phyloP scores from a whole-genome alignment of 345 rosid species.

The thale cress (Arabidopsis thaliana) region TAIR10.1 NC_003076.8:25019501-25020000 shows the following conservation, averaged over 20 bases:
- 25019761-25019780: not conserved
- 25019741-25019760: not conserved
- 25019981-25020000: not conserved
- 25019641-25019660: conserved; percentile 83
- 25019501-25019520: conserved; percentile 41
- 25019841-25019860: conserved; percentile 77
- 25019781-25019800: not conserved
- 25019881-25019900: conserved; percentile 92
- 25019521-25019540: not conserved
- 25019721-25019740: conserved; percentile 74
- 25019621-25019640: conserved; percentile 62
- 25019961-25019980: not conserved
- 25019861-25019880: conserved; percentile 85
- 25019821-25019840: conserved; percentile 85
- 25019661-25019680: conserved; percentile 77
- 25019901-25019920: conserved; percentile 83
- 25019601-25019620: conserved; percentile 60
- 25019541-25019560: conserved; percentile 24
- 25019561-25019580: conserved; percentile 68
- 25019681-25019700: conserved; percentile 64
- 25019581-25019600: conserved; percentile 65
- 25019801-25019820: conserved; percentile 62
- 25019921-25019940: conserved; percentile 87
- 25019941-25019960: no score
- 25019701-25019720: conserved; percentile 84